Evolutionary conservation across 192 early-diverging fungal genomes (phyloP), one percentile per base, ranked within the genome.

Genomic region (Geosiphon pyriformis): DNA sequence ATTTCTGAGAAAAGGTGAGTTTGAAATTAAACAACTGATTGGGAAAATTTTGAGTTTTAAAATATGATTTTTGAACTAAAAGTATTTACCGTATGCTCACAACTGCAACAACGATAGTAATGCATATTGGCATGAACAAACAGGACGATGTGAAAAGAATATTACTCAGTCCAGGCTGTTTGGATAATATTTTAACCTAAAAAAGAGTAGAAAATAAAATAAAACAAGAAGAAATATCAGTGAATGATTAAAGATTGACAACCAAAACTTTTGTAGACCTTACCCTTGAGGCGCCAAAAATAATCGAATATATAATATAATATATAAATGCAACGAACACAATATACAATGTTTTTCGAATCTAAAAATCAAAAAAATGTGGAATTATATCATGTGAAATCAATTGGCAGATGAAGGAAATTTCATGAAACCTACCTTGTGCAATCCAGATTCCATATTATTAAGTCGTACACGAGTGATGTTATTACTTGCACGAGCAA

Each of bases 61-160:
- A 42, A 42, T 10, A 15, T 42, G 7, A 42, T 42, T 10, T 42
- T 10, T 15, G 37, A 10, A 42, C 15, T 42, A 15, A 6, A 10
- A 6, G 37, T 42, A 53, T 53, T 53, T 57, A 57, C 55, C 55
- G 26, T 57, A 57, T 32, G 18, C 30, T 57, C 30, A 31, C 30
- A 3, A 30, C 31, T 10, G 55, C 3, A 30, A 57, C 55, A 17
- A 57, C 55, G 18, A 57, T n/a, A 0, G n/a, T 6, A 57, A 57
- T 57, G 29, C 55, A 57, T 18, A 26, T 7, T 29, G 55, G 55
- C 12, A 4, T 57, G 7, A 33, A 57, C 25, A 57, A 30, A 57
- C 26, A 23, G 29, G 26, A 57, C 2, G 26, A 18, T 26, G n/a
- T 0, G 31, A 57, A 57, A 23, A 57, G 25, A 17, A 57, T 3